A percentile compares a stretch with the other conserved stretches of the same genome.
phyloP scores from a whole-genome alignment of 169 alveolate species.

The Babesia ovis region DNA sequence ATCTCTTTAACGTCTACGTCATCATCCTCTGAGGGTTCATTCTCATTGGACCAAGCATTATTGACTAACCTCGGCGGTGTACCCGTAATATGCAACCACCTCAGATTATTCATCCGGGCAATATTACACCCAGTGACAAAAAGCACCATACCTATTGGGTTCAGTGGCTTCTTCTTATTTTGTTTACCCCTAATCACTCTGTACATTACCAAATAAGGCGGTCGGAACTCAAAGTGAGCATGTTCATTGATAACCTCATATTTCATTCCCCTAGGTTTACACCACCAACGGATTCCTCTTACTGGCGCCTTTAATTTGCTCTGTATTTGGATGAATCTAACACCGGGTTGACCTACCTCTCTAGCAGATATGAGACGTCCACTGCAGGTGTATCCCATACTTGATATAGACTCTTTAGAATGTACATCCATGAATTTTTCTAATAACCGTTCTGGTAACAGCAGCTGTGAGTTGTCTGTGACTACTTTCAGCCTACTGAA shows the following conservation, averaged over 20 bases:
- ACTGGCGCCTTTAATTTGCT: not conserved
- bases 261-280: not conserved
- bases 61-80: slow-evolving; percentile 3
- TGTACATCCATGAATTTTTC: slow-evolving; percentile 53
- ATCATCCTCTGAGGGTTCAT: not conserved
- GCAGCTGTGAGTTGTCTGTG: not conserved
- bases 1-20: not conserved
- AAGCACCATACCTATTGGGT: not conserved
- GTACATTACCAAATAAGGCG: slow-evolving; percentile 48
- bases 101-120: slow-evolving; percentile 20
- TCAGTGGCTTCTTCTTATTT: not conserved
- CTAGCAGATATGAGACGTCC: slow-evolving; percentile 46
- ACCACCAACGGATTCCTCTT: not conserved
- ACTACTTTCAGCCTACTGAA: slow-evolving; percentile 38
- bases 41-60: not conserved
- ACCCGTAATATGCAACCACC: slow-evolving; percentile 53
- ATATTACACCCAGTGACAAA: slow-evolving; percentile 23
- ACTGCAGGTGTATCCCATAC: slow-evolving; percentile 25
- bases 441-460: slow-evolving; percentile 5
- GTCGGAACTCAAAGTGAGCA: slow-evolving; percentile 49
- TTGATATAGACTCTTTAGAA: not conserved
- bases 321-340: not conserved
- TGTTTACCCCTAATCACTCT: not conserved
- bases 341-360: not conserved
- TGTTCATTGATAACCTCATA: slow-evolving; percentile 18